phyloP scores from a whole-genome alignment of 805 yeast species.

The Wickerhamiella galacta region DNA sequence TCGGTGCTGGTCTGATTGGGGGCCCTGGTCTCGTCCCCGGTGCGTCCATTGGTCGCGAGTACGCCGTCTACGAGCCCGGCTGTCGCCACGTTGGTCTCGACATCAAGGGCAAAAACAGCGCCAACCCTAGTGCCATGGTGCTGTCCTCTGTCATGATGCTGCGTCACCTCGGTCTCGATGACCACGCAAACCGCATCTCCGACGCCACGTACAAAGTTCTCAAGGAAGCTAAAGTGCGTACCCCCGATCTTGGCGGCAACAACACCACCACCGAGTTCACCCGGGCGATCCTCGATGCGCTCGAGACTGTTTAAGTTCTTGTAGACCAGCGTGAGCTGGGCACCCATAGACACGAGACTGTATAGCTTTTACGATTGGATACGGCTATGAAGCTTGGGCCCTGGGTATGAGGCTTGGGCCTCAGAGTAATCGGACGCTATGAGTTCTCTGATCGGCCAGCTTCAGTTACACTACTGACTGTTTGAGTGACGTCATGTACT shows the following conservation, averaged over 20 bases:
- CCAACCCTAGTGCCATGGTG: slow-evolving; percentile 97
- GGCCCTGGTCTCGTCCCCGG: slow-evolving; percentile 99
- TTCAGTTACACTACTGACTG: no score
- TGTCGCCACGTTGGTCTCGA: slow-evolving; percentile 98
- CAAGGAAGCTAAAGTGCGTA: slow-evolving; percentile 70
- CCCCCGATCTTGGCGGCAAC: slow-evolving; percentile 84
- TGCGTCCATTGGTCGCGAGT: slow-evolving; percentile 93
- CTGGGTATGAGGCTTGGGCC: no score
- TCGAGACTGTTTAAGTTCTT: slow-evolving; percentile 25
- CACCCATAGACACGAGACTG: no score
- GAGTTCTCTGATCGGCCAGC: no score
- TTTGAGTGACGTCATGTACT: no score
- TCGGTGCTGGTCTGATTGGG: slow-evolving; percentile 94
- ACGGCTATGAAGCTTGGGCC: no score
- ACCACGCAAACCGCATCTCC: slow-evolving; percentile 71
- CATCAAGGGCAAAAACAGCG: slow-evolving; percentile 83
- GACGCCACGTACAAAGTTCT: slow-evolving; percentile 80
- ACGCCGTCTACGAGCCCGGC: slow-evolving; percentile 98
- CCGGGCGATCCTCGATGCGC: slow-evolving; percentile 65
- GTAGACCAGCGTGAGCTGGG: no score
- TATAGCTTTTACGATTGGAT: no score
- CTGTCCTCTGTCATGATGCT: slow-evolving; percentile 79
- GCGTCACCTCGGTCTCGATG: slow-evolving; percentile 85
- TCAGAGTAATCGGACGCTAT: no score
- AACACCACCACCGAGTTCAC: slow-evolving; percentile 89